phyloP scores from a whole-genome alignment of 2,329 filamentous ascomycete species.

The Hypoxylon sp. region DNA sequence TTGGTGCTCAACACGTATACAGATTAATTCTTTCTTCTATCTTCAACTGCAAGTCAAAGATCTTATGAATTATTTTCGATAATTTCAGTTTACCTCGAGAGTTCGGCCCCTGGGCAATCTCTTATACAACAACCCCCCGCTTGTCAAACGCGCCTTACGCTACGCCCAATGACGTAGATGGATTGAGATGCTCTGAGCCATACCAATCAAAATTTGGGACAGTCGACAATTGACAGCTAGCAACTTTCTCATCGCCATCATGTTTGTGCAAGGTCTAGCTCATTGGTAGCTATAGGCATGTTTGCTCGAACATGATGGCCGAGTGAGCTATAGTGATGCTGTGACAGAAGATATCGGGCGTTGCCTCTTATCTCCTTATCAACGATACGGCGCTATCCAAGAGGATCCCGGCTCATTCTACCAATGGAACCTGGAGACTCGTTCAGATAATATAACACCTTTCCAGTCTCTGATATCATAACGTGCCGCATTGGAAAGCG shows the following conservation, averaged over 20 bases:
- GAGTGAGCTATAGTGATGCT: background rate
- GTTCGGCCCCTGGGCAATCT: background rate
- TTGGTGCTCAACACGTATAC: background rate
- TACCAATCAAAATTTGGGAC: background rate
- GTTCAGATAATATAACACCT: background rate
- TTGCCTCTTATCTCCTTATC: background rate
- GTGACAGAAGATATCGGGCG: too few species aligned
- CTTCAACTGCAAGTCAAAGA: background rate
- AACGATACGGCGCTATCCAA: background rate
- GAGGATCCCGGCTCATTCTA: too few species aligned
- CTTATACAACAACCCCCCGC: constrained; percentile 37
- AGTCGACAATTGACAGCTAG: background rate
- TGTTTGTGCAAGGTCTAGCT: background rate
- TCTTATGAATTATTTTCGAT: background rate
- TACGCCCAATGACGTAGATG: constrained; percentile 27
- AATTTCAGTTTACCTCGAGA: background rate
- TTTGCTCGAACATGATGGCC: background rate
- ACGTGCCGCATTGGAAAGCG: background rate
- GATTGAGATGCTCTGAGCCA: background rate
- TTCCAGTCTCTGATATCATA: background rate
- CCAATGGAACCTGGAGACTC: too few species aligned
- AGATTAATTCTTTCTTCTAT: background rate
- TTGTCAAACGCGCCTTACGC: constrained; percentile 45
- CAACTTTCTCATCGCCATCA: background rate
- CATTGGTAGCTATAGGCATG: background rate